Evolutionary conservation across 2,329 filamentous ascomycete genomes (phyloP).

Genomic region (Verticillium dahliae): DNA sequence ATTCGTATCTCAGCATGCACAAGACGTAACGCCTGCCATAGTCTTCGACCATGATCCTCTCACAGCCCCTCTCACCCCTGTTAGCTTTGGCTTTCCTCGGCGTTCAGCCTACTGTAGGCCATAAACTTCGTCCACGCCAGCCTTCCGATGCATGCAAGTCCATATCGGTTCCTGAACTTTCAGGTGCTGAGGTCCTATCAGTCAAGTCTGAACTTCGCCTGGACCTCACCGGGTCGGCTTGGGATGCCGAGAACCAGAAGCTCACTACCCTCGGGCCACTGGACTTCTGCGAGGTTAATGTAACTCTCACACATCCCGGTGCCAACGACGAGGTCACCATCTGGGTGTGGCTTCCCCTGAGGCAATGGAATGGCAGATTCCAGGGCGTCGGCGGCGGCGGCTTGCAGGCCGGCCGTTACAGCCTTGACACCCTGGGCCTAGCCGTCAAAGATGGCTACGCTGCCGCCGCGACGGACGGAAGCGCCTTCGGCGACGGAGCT

Average conservation of each 20-base stretch:
- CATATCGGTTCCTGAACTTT: background rate
- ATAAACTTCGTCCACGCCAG: background rate
- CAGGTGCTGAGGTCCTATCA: background rate
- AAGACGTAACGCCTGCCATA: background rate
- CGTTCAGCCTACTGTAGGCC: background rate
- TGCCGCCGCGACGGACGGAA: constrained; percentile 16
- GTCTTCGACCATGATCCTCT: background rate
- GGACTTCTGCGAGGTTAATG: constrained; percentile 13
- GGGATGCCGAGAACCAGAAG: background rate
- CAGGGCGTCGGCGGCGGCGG: constrained; percentile 13
- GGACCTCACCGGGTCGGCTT: background rate
- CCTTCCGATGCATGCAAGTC: background rate
- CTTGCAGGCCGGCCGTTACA: constrained; percentile 4
- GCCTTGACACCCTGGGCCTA: background rate
- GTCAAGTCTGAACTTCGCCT: background rate
- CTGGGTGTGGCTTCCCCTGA: constrained; percentile 12
- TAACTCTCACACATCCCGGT: constrained; percentile 8
- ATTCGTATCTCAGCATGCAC: too few species aligned
- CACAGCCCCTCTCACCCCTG: background rate
- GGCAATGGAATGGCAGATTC: constrained; percentile 16
- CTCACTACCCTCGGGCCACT: background rate
- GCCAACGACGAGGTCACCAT: constrained; percentile 10
- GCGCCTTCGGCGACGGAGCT: constrained; percentile 10
- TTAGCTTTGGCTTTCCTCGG: background rate
- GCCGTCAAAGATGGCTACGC: constrained; percentile 29